phyloP scores from a whole-genome alignment of 2,329 filamentous ascomycete genomes.

The Thielaviopsis populi region DNA sequence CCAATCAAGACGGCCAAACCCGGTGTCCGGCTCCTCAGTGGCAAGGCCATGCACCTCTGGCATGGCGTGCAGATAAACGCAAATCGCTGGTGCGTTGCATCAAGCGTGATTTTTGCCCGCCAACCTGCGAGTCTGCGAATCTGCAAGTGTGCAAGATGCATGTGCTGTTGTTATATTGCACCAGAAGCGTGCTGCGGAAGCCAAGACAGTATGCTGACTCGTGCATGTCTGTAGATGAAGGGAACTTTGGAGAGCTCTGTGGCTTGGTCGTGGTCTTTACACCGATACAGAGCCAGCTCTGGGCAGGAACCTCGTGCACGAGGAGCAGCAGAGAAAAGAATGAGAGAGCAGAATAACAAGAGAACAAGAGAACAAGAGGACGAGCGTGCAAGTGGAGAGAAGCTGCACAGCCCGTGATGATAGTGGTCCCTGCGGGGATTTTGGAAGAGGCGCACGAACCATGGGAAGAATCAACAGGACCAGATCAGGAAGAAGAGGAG shows the following conservation, averaged over 20 bases:
- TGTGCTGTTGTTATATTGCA: background rate
- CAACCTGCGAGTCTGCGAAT: background rate
- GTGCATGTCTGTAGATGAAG: constrained; percentile 3
- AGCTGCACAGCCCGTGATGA: constrained; percentile 4
- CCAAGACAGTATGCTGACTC: constrained; percentile 1
- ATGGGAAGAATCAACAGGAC: background rate
- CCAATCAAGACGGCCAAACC: background rate
- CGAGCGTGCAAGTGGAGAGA: background rate
- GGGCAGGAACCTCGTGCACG: background rate
- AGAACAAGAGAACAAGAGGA: too few relatives aligned
- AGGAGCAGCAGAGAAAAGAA: background rate
- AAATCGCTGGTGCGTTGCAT: background rate
- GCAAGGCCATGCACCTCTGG: background rate
- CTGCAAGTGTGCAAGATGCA: background rate
- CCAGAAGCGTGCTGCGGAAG: background rate
- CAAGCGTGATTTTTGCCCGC: background rate
- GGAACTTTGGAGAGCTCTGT: constrained; percentile 7
- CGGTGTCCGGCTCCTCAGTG: background rate
- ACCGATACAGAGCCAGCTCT: background rate
- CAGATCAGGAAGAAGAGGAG: background rate
- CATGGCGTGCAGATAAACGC: background rate
- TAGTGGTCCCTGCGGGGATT: background rate
- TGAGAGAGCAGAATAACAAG: background rate
- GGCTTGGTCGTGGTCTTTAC: background rate
- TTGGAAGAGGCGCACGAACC: background rate